Percentiles rank a stretch among this genome's conserved stretches.
Conservation (phyloP, 257 asterid species). For the Solanum bulbocastanum region DNA sequence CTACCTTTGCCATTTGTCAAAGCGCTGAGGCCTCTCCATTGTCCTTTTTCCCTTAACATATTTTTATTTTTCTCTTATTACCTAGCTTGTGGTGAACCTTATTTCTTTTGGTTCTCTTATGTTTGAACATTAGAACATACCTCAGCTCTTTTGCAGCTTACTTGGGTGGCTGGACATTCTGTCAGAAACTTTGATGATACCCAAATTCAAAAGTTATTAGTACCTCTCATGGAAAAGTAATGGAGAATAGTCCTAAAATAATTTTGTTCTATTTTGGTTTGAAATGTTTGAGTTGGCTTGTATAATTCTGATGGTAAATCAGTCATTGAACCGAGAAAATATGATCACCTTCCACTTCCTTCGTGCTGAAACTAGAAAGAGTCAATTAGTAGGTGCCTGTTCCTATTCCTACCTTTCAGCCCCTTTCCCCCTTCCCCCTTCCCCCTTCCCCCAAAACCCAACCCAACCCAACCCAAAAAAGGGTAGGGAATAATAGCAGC, state of each 20-base stretch:
- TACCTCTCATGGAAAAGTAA: background rate
- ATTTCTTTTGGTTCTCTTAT: background rate
- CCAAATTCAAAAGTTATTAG: background rate
- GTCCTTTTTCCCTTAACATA: background rate
- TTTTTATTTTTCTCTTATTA: background rate
- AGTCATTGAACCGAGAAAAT: background rate
- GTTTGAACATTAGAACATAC: background rate
- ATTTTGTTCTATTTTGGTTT: background rate
- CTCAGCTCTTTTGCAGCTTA: background rate
- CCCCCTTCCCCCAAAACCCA: background rate
- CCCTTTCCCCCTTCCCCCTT: too few relatives aligned
- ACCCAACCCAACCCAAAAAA: too few relatives aligned
- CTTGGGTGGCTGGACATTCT: background rate
- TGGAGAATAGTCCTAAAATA: background rate
- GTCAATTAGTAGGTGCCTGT: background rate
- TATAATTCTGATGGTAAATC: background rate
- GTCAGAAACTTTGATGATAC: background rate
- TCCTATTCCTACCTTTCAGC: background rate
- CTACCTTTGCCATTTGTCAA: background rate
- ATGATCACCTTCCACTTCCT: background rate
- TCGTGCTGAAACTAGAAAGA: background rate
- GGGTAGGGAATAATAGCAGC: background rate
- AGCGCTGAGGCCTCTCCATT: background rate
- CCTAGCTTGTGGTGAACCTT: background rate
- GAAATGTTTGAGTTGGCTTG: background rate